These are phyloP conservation scores for Monilinia polystroma DNA, from an alignment of 2,329 filamentous ascomycete genomes.

Conservation along the genomic window DNA sequence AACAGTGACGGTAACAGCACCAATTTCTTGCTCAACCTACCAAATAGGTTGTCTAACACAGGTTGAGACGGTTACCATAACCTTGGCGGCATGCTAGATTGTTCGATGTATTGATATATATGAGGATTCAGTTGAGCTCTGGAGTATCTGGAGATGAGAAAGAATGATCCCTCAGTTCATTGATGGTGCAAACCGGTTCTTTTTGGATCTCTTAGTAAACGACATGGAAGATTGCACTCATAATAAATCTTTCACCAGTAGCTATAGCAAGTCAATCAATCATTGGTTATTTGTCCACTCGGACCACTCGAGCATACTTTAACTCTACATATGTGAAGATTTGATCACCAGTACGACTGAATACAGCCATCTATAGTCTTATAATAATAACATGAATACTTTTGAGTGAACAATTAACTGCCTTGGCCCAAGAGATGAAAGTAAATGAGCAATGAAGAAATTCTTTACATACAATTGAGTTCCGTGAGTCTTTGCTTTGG, in stretches of 20 bases:
- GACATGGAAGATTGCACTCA: not conserved
- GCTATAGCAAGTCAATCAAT: not conserved
- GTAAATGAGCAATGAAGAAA: not conserved
- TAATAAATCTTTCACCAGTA: not conserved
- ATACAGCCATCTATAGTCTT: not conserved
- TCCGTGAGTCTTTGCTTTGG: not conserved
- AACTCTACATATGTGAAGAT: not conserved
- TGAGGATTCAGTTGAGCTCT: not conserved
- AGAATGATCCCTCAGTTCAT: not conserved
- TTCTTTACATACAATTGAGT: not conserved
- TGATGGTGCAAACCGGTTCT: not conserved
- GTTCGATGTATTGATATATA: too few relatives aligned
- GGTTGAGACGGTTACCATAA: conserved; percentile 25
- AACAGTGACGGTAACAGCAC: conserved; percentile 29
- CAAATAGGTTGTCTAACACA: conserved; percentile 26
- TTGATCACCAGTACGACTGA: not conserved
- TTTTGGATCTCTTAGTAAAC: not conserved
- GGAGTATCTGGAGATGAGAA: not conserved
- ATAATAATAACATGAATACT: not conserved
- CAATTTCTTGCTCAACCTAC: conserved; percentile 26
- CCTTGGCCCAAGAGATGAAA: not conserved
- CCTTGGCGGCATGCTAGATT: conserved; percentile 1
- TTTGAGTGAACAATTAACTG: not conserved
- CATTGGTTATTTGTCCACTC: not conserved
- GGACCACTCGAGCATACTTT: not conserved